phyloP scores from a whole-genome alignment of 1,139 yeast genomes.

The Meyerozyma carpophila region DNA sequence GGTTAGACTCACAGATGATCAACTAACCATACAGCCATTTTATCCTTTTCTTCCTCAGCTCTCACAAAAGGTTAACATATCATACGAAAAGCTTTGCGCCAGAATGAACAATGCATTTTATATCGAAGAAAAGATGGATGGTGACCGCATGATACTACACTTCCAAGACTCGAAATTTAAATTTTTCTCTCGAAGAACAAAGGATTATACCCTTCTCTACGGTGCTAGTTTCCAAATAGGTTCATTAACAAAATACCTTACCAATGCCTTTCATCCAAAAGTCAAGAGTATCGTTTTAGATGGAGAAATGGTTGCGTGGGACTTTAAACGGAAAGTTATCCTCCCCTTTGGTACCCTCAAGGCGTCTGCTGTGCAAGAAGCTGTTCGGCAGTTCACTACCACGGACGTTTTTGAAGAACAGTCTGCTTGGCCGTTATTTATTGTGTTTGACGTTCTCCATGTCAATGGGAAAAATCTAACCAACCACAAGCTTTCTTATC shows the following conservation, averaged over 20 bases:
- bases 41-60: conserved; percentile 70
- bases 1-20: conserved; percentile 35
- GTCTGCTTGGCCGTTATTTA: conserved; percentile 53
- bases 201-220: conserved; percentile 69
- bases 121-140: conserved; percentile 91
- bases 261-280: conserved; percentile 35
- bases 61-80: conserved; percentile 46
- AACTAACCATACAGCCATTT: conserved; percentile 42
- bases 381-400: conserved; percentile 38
- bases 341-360: conserved; percentile 80
- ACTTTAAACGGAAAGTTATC: conserved; percentile 50
- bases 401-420: conserved; percentile 32
- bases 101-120: conserved; percentile 48
- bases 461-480: conserved; percentile 62
- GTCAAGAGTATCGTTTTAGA: conserved; percentile 60
- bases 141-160: conserved; percentile 82
- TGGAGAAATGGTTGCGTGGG: conserved; percentile 94
- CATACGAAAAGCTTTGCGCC: conserved; percentile 45
- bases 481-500: conserved; percentile 44
- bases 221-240: conserved; percentile 62
- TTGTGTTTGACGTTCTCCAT: conserved; percentile 68
- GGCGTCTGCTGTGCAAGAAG: conserved; percentile 57
- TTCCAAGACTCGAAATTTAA: conserved; percentile 42
- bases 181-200: conserved; percentile 65
- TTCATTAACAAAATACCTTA: conserved; percentile 53